A percentile compares a stretch with the other conserved stretches of the same genome.
phyloP scores from a whole-genome alignment of 2,329 filamentous ascomycete genomes.

The Penicillium occitanis region DNA sequence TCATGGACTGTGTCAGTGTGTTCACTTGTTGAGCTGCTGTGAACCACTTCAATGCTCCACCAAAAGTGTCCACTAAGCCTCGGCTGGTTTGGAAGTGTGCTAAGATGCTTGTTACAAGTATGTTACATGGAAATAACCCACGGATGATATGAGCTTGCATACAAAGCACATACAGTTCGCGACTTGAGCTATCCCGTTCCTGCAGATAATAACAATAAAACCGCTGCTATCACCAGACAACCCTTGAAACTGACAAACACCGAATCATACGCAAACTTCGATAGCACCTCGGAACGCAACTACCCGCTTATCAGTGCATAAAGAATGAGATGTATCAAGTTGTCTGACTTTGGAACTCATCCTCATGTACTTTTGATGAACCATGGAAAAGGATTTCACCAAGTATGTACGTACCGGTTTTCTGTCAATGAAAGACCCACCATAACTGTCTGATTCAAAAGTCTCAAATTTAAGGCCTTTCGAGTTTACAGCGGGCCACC shows the following conservation, averaged over 20 bases:
- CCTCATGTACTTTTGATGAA: not conserved
- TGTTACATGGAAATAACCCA: not conserved
- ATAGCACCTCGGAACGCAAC: not conserved
- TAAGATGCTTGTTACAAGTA: not conserved
- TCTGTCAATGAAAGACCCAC: slow-evolving; percentile 6
- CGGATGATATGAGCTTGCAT: not conserved
- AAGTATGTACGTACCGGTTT: slow-evolving; percentile 7
- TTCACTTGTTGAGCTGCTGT: too few species aligned
- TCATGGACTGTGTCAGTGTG: too few species aligned
- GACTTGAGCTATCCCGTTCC: not conserved
- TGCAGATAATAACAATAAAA: not conserved
- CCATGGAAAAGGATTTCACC: not conserved
- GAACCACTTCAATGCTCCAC: not conserved
- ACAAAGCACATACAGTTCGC: not conserved
- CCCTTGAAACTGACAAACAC: not conserved
- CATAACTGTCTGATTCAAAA: not conserved
- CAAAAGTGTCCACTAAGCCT: not conserved
- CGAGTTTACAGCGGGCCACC: not conserved
- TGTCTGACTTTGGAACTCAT: not conserved
- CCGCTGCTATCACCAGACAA: not conserved
- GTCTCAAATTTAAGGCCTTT: slow-evolving; percentile 15
- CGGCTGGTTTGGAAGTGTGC: not conserved
- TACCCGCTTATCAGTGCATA: not conserved
- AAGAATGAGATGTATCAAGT: slow-evolving; percentile 12
- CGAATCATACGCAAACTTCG: not conserved